A percentile compares a stretch with the other conserved stretches of the same genome.
These are phyloP conservation scores for Neurospora tetraspora DNA, from an alignment of 495 filamentous ascomycete species.

Conservation along the genomic window DNA sequence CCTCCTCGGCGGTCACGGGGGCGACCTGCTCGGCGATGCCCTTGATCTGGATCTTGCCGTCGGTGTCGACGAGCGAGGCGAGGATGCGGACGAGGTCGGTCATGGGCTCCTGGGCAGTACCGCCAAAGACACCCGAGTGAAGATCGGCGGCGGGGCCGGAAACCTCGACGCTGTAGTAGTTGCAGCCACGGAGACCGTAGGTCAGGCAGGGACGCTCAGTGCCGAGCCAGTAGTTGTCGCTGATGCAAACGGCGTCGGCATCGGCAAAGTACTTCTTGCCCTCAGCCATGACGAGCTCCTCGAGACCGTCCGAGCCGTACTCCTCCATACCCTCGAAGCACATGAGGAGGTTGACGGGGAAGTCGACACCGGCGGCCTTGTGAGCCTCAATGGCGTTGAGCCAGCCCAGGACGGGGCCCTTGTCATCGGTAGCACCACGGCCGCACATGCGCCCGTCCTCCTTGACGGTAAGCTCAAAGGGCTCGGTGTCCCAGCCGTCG, in stretches of 20 bases:
- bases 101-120: conserved; percentile 95
- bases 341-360: conserved; percentile 97
- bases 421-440: conserved; percentile 93
- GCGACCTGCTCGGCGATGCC: conserved; percentile 88
- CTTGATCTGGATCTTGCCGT: conserved; percentile 83
- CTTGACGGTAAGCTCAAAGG: conserved; percentile 83
- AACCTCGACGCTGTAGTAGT: conserved; percentile 86
- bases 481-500: conserved; percentile 95
- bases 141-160: conserved; percentile 87
- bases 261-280: conserved; percentile 88
- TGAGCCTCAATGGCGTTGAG: conserved; percentile 96
- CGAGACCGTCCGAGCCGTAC: conserved; percentile 92
- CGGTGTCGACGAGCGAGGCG: conserved; percentile 70
- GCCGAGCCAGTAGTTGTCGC: conserved; percentile 99
- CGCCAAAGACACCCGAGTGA: conserved; percentile 93
- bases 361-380: conserved; percentile 82
- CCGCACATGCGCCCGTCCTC: conserved; percentile 90
- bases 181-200: conserved; percentile 95
- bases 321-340: conserved; percentile 99
- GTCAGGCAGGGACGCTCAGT: conserved; percentile 97
- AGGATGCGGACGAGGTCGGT: conserved; percentile 82
- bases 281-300: conserved; percentile 86
- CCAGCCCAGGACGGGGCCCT: conserved; percentile 96
- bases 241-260: conserved; percentile 94
- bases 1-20: conserved; percentile 76